phyloP scores from a whole-genome alignment of 305 asterid genomes.

The Fraxinus paxiana region DNA sequence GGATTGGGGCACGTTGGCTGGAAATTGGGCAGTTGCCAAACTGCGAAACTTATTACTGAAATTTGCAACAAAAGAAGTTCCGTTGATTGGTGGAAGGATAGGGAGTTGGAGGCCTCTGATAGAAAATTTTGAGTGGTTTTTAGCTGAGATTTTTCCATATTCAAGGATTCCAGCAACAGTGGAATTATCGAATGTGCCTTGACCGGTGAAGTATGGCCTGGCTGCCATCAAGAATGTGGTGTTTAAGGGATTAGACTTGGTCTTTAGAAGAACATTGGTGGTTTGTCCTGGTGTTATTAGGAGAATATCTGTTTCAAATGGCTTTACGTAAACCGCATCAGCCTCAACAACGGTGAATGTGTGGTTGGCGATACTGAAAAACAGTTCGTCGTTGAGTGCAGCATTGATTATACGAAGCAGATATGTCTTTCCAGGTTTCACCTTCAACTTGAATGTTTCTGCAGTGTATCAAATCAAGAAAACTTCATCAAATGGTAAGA shows the following conservation, averaged over 20 bases:
- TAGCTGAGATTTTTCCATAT: conserved; percentile 3
- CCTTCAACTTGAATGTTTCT: conserved; percentile 43
- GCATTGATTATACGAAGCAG: conserved; percentile 44
- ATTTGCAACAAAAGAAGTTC: conserved; percentile 38
- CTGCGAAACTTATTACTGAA: conserved; percentile 39
- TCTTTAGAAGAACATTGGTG: conserved; percentile 38
- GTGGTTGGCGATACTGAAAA: conserved; percentile 40
- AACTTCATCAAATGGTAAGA: background rate
- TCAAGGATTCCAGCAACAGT: conserved; percentile 42
- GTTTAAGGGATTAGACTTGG: conserved; percentile 21
- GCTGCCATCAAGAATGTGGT: conserved; percentile 38
- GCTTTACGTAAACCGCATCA: conserved; percentile 43
- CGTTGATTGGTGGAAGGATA: conserved; percentile 48
- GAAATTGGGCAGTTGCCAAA: conserved; percentile 40
- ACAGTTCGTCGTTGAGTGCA: conserved; percentile 50
- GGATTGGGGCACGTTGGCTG: conserved; percentile 47
- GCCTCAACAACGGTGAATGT: conserved; percentile 39
- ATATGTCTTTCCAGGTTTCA: conserved; percentile 40
- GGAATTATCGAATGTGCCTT: conserved; percentile 44
- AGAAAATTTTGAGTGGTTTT: conserved; percentile 14
- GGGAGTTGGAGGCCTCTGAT: conserved; percentile 33
- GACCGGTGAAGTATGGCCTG: conserved; percentile 44
- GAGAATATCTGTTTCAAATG: conserved; percentile 34
- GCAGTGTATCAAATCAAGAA: background rate
- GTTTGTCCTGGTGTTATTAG: conserved; percentile 47